These are phyloP conservation scores for Kodamaea leandrae DNA, from an alignment of 805 yeast species.

Conservation along the genomic window DNA sequence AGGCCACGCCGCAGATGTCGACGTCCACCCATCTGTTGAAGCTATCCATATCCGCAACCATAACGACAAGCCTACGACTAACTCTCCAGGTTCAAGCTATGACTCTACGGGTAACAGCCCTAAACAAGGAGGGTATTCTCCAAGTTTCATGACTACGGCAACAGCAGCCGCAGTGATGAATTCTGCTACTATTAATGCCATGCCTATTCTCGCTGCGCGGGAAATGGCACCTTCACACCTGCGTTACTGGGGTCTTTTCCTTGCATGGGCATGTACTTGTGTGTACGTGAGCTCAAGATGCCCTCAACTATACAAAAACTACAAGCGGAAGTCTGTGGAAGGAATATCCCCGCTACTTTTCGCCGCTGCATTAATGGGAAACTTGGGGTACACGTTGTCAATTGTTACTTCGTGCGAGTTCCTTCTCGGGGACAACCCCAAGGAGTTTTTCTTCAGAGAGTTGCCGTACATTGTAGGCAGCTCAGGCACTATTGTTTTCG, in stretches of 20 bases:
- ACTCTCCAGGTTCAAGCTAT: constrained; percentile 14
- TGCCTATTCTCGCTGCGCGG: constrained; percentile 2
- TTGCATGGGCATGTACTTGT: constrained; percentile 79
- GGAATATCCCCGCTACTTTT: constrained; percentile 83
- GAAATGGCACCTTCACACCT: not conserved
- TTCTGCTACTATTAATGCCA: constrained; percentile 15
- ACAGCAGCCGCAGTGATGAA: constrained; percentile 15
- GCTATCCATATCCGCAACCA: constrained; percentile 14
- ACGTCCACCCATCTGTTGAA: constrained; percentile 7
- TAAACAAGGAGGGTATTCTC: constrained; percentile 7
- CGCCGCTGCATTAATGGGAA: constrained; percentile 75
- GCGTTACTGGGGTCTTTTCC: constrained; percentile 14
- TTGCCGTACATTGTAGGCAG: constrained; percentile 83
- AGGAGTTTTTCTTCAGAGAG: constrained; percentile 58
- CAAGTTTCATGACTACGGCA: constrained; percentile 1
- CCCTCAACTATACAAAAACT: constrained; percentile 82
- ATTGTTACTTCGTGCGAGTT: constrained; percentile 66
- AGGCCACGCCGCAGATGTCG: constrained; percentile 3
- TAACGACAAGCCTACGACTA: constrained; percentile 1
- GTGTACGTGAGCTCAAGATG: constrained; percentile 76
- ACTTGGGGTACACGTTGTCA: constrained; percentile 70
- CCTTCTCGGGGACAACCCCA: constrained; percentile 28
- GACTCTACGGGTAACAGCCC: constrained; percentile 12
- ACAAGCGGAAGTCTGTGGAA: constrained; percentile 73
- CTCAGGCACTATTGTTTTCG: constrained; percentile 81